Evolutionary conservation across 352 stramenopile species (phyloP).

Genomic region (Phytophthora ohioensis): DNA sequence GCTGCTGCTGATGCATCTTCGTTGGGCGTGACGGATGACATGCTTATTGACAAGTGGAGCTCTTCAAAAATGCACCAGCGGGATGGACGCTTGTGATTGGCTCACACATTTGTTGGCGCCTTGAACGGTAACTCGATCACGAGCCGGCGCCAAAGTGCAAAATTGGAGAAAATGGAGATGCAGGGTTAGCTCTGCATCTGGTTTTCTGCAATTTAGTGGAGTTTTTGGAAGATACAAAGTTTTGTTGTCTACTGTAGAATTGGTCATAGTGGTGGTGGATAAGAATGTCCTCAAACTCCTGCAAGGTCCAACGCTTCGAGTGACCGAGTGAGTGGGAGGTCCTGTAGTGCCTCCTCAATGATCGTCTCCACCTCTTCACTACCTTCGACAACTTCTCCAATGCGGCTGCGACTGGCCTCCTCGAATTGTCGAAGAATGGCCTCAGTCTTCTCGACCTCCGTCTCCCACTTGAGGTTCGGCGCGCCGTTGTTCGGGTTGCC

Average conservation of each 20-base stretch:
- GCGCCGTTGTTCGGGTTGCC: slow-evolving; percentile 46
- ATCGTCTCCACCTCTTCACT: slow-evolving; percentile 67
- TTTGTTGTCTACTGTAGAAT: slow-evolving; percentile 6
- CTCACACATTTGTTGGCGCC: slow-evolving; percentile 23
- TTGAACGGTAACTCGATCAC: slow-evolving; percentile 10
- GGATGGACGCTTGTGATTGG: slow-evolving; percentile 19
- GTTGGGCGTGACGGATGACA: slow-evolving; percentile 22
- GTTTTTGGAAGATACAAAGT: slow-evolving; percentile 7
- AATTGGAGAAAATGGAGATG: too few species aligned
- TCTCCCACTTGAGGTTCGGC: slow-evolving; percentile 75
- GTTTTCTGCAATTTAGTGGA: neutral
- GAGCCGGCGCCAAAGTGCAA: slow-evolving; percentile 28
- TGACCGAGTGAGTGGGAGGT: slow-evolving; percentile 75
- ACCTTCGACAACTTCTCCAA: slow-evolving; percentile 56
- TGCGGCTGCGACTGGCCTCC: slow-evolving; percentile 75
- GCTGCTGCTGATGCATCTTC: neutral
- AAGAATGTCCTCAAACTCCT: slow-evolving; percentile 47
- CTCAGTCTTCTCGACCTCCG: slow-evolving; percentile 83
- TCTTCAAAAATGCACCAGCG: slow-evolving; percentile 27
- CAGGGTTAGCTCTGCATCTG: slow-evolving; percentile 5
- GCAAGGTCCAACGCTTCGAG: slow-evolving; percentile 84
- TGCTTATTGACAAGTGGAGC: slow-evolving; percentile 37
- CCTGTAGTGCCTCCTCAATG: slow-evolving; percentile 70
- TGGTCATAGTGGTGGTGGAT: neutral
- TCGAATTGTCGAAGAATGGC: slow-evolving; percentile 86